Conservation (phyloP, 306 rosid species). For the Albizia julibrissin region DNA sequence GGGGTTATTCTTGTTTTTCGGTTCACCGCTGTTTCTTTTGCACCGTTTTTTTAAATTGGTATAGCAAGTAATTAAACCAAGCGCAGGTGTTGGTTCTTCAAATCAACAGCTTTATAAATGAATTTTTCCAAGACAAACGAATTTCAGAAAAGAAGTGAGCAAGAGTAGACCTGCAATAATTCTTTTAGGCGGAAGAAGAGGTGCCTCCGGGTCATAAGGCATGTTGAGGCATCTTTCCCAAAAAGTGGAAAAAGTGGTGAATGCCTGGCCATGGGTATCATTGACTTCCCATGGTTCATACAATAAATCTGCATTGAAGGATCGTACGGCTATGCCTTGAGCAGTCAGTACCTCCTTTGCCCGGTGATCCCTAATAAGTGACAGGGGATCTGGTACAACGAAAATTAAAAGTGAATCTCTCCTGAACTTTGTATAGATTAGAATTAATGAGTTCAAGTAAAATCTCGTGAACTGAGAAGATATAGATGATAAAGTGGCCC, state of each 20-base stretch:
- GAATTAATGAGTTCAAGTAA: background rate
- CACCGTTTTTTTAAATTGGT: background rate
- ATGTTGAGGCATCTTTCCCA: conserved; percentile 99
- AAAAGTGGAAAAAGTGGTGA: conserved; percentile 82
- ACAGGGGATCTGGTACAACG: conserved; percentile 78
- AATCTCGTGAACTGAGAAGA: conserved; percentile 5
- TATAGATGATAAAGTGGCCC: background rate
- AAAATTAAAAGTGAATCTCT: conserved; percentile 21
- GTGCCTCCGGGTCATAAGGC: conserved; percentile 98
- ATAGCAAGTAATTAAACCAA: background rate
- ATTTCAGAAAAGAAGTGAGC: conserved; percentile 3
- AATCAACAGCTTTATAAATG: background rate
- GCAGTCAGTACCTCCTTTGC: conserved; percentile 81
- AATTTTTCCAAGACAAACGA: background rate
- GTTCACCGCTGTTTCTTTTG: background rate
- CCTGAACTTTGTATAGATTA: conserved; percentile 5
- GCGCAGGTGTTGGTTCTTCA: background rate
- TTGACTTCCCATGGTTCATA: conserved; percentile 99
- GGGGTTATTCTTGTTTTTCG: background rate
- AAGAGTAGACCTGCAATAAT: conserved; percentile 72
- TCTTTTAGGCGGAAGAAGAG: conserved; percentile 97
- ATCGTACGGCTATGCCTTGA: conserved; percentile 82
- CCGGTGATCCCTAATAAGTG: conserved; percentile 92
- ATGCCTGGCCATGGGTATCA: conserved; percentile 78
- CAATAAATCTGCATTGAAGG: conserved; percentile 89